Evolutionary conservation across 257 asterid genomes (phyloP).

Genomic region (Coffea canephora): DNA sequence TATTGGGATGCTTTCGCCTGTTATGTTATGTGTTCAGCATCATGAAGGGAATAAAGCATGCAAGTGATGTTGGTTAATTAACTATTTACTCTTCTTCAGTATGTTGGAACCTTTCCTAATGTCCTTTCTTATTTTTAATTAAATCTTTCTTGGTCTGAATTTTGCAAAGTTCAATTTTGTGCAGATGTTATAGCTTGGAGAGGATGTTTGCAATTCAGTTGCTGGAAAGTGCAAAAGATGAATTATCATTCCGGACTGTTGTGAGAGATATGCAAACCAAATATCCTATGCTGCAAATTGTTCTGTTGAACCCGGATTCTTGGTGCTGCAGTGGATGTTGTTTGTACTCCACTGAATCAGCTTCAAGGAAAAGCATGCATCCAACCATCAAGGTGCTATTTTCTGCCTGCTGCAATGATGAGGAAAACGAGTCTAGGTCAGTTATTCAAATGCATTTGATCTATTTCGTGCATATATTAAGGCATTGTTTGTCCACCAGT

Average conservation of each 20-base stretch:
- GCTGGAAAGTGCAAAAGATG: conserved; percentile 82
- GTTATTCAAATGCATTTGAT: conserved; percentile 19
- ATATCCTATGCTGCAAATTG: conserved; percentile 57
- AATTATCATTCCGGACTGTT: conserved; percentile 73
- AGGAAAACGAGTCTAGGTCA: conserved; percentile 55
- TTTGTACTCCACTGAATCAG: conserved; percentile 38
- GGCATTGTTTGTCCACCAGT: not conserved
- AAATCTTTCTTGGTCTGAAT: not conserved
- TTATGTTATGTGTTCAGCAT: not conserved
- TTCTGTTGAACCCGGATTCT: conserved; percentile 77
- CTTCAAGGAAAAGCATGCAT: conserved; percentile 47
- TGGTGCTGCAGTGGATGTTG: conserved; percentile 67
- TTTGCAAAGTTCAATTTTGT: conserved; percentile 6
- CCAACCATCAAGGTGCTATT: conserved; percentile 66
- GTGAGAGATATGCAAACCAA: conserved; percentile 69
- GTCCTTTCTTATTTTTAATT: too few relatives aligned
- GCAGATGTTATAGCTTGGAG: conserved; percentile 69
- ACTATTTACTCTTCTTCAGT: not conserved
- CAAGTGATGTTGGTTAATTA: not conserved
- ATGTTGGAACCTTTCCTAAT: not conserved
- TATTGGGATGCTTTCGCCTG: not conserved
- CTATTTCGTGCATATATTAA: not conserved
- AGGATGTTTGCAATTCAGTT: conserved; percentile 73
- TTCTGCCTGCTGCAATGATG: conserved; percentile 42
- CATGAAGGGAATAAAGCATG: not conserved